These are phyloP conservation scores for Cydonia oblonga DNA, from an alignment of 331 rosid species.

Conservation along the genomic window DNA sequence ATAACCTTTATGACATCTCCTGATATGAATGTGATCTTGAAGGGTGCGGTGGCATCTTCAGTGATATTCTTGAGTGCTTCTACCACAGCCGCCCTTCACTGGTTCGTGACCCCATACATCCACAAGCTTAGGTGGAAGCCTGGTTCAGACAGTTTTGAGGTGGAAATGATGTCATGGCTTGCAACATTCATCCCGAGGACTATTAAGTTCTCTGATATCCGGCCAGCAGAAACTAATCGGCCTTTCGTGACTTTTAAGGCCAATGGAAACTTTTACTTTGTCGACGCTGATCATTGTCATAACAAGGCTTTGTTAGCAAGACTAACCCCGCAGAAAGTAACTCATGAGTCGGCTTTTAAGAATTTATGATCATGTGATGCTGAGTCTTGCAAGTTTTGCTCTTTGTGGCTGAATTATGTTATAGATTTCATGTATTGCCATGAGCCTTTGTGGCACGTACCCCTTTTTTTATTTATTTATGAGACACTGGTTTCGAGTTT, in stretches of 20 bases:
- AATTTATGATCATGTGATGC: slow-evolving; percentile 42
- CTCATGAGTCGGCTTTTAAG: slow-evolving; percentile 54
- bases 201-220: slow-evolving; percentile 67
- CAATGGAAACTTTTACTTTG: slow-evolving; percentile 60
- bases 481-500: not conserved
- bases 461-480: not conserved
- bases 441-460: not conserved
- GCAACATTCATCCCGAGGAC: slow-evolving; percentile 54
- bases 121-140: slow-evolving; percentile 92
- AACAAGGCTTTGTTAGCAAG: slow-evolving; percentile 87
- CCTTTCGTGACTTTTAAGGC: slow-evolving; percentile 91
- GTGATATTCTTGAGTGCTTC: slow-evolving; percentile 73
- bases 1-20: slow-evolving; percentile 92
- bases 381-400: slow-evolving; percentile 3
- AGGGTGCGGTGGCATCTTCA: slow-evolving; percentile 80
- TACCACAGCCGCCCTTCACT: slow-evolving; percentile 70
- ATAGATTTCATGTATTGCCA: not conserved
- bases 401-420: not conserved
- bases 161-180: slow-evolving; percentile 87
- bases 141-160: slow-evolving; percentile 83
- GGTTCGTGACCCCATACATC: slow-evolving; percentile 86
- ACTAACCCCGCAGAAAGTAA: slow-evolving; percentile 51
- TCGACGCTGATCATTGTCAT: slow-evolving; percentile 75
- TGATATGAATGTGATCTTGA: slow-evolving; percentile 79
- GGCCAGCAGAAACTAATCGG: slow-evolving; percentile 57